phyloP scores from a whole-genome alignment of 345 rosid species.

The Syzygium jambos region DNA sequence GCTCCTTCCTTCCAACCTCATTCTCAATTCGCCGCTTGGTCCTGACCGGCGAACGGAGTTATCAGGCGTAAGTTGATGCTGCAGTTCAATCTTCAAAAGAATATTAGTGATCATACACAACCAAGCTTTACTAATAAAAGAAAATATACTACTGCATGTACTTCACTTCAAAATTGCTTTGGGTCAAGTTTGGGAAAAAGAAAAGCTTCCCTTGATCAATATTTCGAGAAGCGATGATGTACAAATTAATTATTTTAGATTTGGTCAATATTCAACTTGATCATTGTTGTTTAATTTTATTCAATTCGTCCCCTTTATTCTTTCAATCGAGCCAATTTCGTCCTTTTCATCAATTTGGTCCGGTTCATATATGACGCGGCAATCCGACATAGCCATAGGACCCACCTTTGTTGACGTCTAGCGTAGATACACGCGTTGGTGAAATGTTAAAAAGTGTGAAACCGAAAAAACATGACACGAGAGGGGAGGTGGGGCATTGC shows the following conservation, averaged over 20 bases:
- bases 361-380: not conserved
- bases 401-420: too few relatives aligned
- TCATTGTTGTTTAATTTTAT: not conserved
- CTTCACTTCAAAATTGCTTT: not conserved
- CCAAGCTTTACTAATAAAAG: not conserved
- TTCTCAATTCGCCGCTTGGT: not conserved
- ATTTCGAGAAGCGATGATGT: too few relatives aligned
- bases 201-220: too few relatives aligned
- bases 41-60: not conserved
- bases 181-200: not conserved
- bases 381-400: too few relatives aligned
- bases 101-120: not conserved
- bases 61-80: not conserved
- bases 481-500: not conserved
- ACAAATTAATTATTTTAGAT: not conserved
- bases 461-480: accelerated
- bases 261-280: not conserved
- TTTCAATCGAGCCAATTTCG: not conserved
- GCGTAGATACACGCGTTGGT: too few relatives aligned
- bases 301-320: not conserved
- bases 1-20: not conserved
- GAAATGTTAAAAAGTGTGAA: not conserved
- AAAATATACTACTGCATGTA: not conserved
- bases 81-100: not conserved
- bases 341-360: not conserved